phyloP scores from a whole-genome alignment of 148 eudicot genomes.

The Salicornia ramosissima region DNA sequence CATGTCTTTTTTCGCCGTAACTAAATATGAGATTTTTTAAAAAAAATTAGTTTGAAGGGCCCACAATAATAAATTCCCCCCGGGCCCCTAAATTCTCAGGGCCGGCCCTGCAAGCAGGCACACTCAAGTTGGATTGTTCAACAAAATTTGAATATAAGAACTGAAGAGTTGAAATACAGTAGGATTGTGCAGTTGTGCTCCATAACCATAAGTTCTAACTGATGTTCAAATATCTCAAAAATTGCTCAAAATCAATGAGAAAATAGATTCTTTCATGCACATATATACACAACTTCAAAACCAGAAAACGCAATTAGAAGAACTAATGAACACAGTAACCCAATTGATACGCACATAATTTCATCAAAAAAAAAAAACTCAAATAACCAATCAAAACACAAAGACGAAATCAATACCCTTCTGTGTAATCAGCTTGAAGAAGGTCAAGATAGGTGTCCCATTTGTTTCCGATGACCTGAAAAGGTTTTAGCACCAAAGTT shows the following conservation, averaged over 20 bases:
- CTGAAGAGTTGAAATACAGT: neutral
- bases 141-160: neutral
- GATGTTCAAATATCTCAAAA: neutral
- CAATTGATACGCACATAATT: neutral
- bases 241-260: neutral
- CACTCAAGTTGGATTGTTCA: neutral
- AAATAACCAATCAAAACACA: neutral
- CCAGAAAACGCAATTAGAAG: neutral
- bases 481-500: neutral
- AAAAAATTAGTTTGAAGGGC: no score
- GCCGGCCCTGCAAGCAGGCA: no score
- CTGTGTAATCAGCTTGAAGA: constrained; percentile 86
- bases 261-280: neutral
- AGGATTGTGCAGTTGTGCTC: no score
- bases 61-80: no score
- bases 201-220: neutral
- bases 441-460: constrained; percentile 94
- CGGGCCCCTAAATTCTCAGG: no score
- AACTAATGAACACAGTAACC: neutral
- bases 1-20: no score
- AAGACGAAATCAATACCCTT: constrained; percentile 47
- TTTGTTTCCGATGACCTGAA: constrained; percentile 90
- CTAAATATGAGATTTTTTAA: no score
- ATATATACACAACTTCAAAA: neutral
- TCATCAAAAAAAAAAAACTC: neutral